Conservation (phyloP, 306 rosid species). For the Glycyrrhiza uralensis region DNA sequence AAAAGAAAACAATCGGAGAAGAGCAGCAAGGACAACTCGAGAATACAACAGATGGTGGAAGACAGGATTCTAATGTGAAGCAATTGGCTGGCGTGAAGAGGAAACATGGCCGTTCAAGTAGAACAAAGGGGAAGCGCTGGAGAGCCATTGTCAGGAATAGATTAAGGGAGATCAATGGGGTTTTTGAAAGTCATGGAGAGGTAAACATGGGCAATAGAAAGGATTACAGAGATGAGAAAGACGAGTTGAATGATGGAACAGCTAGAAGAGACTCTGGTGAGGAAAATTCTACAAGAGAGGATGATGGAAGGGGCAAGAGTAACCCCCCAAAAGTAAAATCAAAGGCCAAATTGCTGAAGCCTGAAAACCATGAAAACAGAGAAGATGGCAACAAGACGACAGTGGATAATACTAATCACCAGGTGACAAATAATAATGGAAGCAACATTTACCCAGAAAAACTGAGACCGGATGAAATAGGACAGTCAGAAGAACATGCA, state of each 20-base stretch:
- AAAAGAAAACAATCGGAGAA: slow-evolving; percentile 2
- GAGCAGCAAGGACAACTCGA: slow-evolving; percentile 19
- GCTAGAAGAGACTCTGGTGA: slow-evolving; percentile 6
- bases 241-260: slow-evolving; percentile 13
- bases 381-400: slow-evolving; percentile 13
- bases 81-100: slow-evolving; percentile 21
- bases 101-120: slow-evolving; percentile 32
- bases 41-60: slow-evolving; percentile 10
- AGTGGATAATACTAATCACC: slow-evolving; percentile 13
- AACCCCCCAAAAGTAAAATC: slow-evolving; percentile 11
- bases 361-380: slow-evolving; percentile 18
- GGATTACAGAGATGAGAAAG: slow-evolving; percentile 25
- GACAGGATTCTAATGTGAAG: slow-evolving; percentile 10
- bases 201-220: slow-evolving; percentile 25
- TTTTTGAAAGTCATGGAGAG: slow-evolving; percentile 19
- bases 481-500: slow-evolving; percentile 17
- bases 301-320: not conserved
- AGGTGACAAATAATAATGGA: slow-evolving; percentile 12
- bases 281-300: not conserved
- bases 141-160: slow-evolving; percentile 33
- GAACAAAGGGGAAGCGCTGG: slow-evolving; percentile 48
- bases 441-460: not conserved
- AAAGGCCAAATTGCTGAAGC: slow-evolving; percentile 1
- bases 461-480: slow-evolving; percentile 2
- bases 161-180: slow-evolving; percentile 32